Evolutionary conservation across 768 basidiomycete species (phyloP), one percentile per base, ranked within the genome.

Genomic region (Leccinum disarticulatum): DNA sequence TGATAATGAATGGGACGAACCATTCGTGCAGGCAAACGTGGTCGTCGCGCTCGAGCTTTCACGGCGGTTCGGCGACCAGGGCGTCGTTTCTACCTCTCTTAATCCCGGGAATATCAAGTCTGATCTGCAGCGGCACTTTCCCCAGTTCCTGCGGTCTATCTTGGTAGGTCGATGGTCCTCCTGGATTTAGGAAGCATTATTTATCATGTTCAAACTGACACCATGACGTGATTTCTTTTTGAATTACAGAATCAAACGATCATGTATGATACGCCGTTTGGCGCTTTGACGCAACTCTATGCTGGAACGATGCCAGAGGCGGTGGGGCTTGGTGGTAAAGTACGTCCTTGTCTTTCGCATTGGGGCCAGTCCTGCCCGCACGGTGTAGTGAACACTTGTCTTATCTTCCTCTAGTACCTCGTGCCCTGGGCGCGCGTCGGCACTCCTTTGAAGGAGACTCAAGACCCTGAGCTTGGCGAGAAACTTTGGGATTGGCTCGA

Each of bases 401-500:
- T 41, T 33, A 4, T 38, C 38, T 35, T 54, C 33, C 30, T 54
- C 27, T 43, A 82, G 79, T 82, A 77, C 59, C 74, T 82, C 22
- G 66, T 79, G 17, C 81, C 82, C 0, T 81, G 80, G 80, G 80
- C 77, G 9, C 71, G 77, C 15, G 35, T 75, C 2, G 77, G 77
- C 1, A 25, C 56, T 1, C 58, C 71, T 11, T 52, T 52, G 27
- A 58, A 68, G 31, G 69, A 64, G 8, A 68, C 75, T 2, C 66
- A 70, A 53, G 77, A 81, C 60, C 65, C 70, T 33, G 61, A 69
- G 43, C 65, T 75, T 11, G 75, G 74, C 1, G 64, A 66, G 55
- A 71, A 74, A 19, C 66, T 83, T 3, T 81, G 80, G 82, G 65
- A 74, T 13, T 82, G 80, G 78, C 62, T 80, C 52, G 82, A 83